Evolutionary conservation across 441 rosid species (phyloP).

Genomic region (Rhodomyrtus psidioides): DNA sequence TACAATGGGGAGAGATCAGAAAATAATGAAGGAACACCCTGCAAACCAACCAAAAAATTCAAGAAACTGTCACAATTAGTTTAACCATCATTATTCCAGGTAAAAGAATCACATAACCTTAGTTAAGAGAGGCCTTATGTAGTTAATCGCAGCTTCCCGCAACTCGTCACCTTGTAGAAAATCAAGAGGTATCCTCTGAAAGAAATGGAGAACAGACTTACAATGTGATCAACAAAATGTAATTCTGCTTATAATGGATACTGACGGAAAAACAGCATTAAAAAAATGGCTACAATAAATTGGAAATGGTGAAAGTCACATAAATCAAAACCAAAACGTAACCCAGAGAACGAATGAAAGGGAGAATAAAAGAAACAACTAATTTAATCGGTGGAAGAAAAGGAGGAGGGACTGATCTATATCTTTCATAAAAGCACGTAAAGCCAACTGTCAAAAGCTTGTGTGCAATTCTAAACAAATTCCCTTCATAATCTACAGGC

Average conservation of each 20-base stretch:
- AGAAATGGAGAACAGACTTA: conserved; percentile 8
- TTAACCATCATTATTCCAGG: background rate
- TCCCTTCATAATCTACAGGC: background rate
- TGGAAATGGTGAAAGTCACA: background rate
- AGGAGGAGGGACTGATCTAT: background rate
- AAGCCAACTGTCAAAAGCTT: background rate
- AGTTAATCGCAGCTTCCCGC: conserved; percentile 73
- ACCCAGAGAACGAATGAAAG: background rate
- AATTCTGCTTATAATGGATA: background rate
- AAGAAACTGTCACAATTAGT: background rate
- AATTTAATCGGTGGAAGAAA: background rate
- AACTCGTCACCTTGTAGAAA: conserved; percentile 85
- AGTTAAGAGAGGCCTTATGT: conserved; percentile 77
- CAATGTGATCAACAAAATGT: background rate
- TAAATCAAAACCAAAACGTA: background rate
- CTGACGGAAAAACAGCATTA: background rate
- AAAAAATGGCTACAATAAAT: background rate
- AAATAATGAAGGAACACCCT: conserved; percentile 98
- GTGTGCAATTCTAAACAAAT: background rate
- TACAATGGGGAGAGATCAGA: conserved; percentile 96
- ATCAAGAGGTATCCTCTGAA: conserved; percentile 96
- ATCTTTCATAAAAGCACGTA: background rate
- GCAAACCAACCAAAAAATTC: conserved; percentile 13
- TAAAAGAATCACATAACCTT: conserved; percentile 37
- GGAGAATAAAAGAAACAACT: background rate